These are phyloP conservation scores for Senecio squalidus DNA, from an alignment of 140 eudicot genomes.

Conservation along the genomic window DNA sequence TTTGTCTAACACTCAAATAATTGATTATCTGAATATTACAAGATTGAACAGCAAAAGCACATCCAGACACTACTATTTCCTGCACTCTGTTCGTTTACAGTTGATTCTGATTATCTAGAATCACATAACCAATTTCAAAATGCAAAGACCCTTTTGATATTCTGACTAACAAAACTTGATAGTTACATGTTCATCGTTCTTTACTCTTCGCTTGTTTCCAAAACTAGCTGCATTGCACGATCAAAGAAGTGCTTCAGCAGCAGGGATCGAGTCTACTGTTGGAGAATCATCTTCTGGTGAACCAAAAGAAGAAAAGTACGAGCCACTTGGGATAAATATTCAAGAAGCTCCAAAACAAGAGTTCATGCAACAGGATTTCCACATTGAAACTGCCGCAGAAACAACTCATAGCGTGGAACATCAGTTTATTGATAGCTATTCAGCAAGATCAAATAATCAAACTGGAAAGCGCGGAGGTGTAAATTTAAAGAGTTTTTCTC, in stretches of 20 bases:
- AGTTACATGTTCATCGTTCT: slow-evolving; percentile 2
- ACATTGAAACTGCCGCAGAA: neutral
- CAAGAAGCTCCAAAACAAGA: slow-evolving; percentile 32
- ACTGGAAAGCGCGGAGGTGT: slow-evolving; percentile 24
- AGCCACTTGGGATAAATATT: slow-evolving; percentile 44
- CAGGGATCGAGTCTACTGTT: slow-evolving; percentile 54
- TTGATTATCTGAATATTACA: neutral
- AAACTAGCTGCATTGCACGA: slow-evolving; percentile 60
- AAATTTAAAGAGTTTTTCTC: slow-evolving; percentile 33
- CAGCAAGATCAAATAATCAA: slow-evolving; percentile 27
- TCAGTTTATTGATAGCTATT: slow-evolving; percentile 58
- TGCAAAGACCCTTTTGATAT: neutral
- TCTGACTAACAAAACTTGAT: neutral
- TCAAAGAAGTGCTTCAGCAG: slow-evolving; percentile 58
- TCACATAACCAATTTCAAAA: no score
- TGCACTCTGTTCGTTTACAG: no score
- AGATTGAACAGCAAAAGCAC: neutral
- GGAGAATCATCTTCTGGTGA: slow-evolving; percentile 65
- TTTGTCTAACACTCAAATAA: neutral
- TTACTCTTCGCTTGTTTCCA: neutral
- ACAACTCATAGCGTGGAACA: slow-evolving; percentile 34
- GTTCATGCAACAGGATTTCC: slow-evolving; percentile 24
- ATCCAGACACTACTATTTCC: neutral
- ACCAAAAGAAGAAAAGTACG: slow-evolving; percentile 32
- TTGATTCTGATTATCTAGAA: no score